These are phyloP conservation scores for Sphagnurus paluster DNA, from an alignment of 1,284 basidiomycete genomes.

Conservation along the genomic window DNA sequence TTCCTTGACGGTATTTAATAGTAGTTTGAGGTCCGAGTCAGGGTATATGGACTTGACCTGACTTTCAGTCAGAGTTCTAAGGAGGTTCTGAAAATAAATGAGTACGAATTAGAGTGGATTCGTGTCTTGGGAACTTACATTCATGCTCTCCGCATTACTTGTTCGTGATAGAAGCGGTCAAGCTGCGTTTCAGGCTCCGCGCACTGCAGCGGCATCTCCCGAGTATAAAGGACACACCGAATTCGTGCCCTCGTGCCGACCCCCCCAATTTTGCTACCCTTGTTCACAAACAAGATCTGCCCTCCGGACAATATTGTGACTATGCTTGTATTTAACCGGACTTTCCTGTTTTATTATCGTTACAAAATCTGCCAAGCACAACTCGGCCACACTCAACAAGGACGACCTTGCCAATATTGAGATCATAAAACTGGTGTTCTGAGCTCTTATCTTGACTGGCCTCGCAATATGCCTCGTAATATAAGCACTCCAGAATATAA, in stretches of 20 bases:
- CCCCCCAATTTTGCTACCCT: no score
- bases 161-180: slow-evolving; percentile 12
- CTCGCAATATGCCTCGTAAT: no score
- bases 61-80: slow-evolving; percentile 72
- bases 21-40: slow-evolving; percentile 66
- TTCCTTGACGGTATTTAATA: slow-evolving; percentile 75
- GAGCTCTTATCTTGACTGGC: no score
- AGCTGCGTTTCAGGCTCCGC: slow-evolving; percentile 17
- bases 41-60: slow-evolving; percentile 52
- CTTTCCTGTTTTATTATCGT: no score
- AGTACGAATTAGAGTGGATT: slow-evolving; percentile 25
- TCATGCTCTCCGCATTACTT: slow-evolving; percentile 34
- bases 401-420: no score
- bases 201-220: slow-evolving; percentile 13
- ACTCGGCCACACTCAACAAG: no score
- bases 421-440: no score
- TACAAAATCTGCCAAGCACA: no score
- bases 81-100: slow-evolving; percentile 54
- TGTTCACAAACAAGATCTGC: no score
- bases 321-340: no score
- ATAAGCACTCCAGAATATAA: no score
- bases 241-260: not conserved
- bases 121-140: slow-evolving; percentile 32
- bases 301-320: no score
- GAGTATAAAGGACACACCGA: slow-evolving; percentile 1